Evolutionary conservation across 306 rosid species (phyloP), one percentile per base, ranked within the genome.

Genomic region (Geum urbanum): DNA sequence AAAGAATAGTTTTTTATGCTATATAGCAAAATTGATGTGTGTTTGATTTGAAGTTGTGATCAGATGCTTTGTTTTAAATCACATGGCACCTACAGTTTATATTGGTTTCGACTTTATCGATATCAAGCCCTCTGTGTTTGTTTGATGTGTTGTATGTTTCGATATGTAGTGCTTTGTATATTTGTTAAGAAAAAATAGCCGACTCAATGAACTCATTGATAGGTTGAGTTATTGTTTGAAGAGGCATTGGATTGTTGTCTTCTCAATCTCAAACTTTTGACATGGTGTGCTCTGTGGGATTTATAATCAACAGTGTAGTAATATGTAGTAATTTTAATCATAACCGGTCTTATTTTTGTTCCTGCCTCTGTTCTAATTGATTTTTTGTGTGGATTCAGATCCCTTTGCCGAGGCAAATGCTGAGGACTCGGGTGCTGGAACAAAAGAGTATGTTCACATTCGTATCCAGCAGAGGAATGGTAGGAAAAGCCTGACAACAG

Each of bases 391-490:
- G 65, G 37, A 35, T 70, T 5, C 46, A 70, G 69, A 61, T 62
- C 74, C 73, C 18, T 76, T 76, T 72, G 67, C 69, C 9, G 76
- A 72, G 76, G 69, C 76, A 60, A 72, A 72, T 47, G 68, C 67
- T 72, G 67, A 48, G 58, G 76, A 72, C 52, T 70, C 74, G 0
- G 75, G 59, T 72, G 68, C 76, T 50, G 76, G 76, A 39, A 49
- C 76, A 48, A 61, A 72, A 37, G 75, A 72, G 40, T 72, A 72
- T 60, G 75, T 72, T 39, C 75, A 72, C 50, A 60, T 72, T 72
- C 76, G 76, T 13, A 40, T 72, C 5, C 76, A 60, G 50, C 76
- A 48, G 6, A 22, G 76, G 6, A 72, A 72, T 20, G 76, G 76
- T 47, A 48, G 68, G 24, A 72, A 72, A 50, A 59, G 76, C 69